phyloP scores from a whole-genome alignment of 2,329 filamentous ascomycete genomes.

The Fusarium sarcochroum region DNA sequence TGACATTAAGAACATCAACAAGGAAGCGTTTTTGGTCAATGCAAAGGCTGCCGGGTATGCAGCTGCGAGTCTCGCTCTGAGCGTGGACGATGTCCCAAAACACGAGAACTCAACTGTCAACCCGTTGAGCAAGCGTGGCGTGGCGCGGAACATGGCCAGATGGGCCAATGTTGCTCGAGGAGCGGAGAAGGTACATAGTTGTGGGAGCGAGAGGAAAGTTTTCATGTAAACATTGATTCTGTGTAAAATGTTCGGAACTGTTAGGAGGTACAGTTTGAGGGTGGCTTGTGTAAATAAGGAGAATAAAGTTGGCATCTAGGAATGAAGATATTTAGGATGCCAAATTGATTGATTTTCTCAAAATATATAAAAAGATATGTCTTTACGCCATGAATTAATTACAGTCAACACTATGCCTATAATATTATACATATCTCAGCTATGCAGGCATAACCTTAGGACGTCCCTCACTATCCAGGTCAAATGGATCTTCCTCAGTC shows the following conservation, averaged over 20 bases:
- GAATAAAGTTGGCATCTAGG: no score
- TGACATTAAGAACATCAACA: conserved; percentile 56
- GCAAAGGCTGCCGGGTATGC: conserved; percentile 63
- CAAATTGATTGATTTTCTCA: no score
- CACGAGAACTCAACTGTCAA: conserved; percentile 22
- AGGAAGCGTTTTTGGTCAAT: conserved; percentile 54
- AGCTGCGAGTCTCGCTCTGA: conserved; percentile 59
- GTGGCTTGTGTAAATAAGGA: no score
- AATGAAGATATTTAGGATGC: no score
- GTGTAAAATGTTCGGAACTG: no score
- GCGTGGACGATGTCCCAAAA: conserved; percentile 49
- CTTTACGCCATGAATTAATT: neutral
- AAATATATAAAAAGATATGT: no score
- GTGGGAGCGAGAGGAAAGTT: conserved; percentile 13
- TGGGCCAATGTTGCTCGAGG: conserved; percentile 28
- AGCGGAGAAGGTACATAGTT: conserved; percentile 27
- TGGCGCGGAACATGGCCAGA: conserved; percentile 18
- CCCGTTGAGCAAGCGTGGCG: conserved; percentile 15
- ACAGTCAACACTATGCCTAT: no score
- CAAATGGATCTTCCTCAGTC: conserved; percentile 18
- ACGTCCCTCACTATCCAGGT: conserved; percentile 9
- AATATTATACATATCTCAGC: no score
- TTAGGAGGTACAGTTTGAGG: no score
- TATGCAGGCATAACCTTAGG: conserved; percentile 11
- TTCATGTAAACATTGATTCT: conserved; percentile 1